Base-by-base conservation (phyloP, 352 stramenopile species). In the Pythium sp. region DNA sequence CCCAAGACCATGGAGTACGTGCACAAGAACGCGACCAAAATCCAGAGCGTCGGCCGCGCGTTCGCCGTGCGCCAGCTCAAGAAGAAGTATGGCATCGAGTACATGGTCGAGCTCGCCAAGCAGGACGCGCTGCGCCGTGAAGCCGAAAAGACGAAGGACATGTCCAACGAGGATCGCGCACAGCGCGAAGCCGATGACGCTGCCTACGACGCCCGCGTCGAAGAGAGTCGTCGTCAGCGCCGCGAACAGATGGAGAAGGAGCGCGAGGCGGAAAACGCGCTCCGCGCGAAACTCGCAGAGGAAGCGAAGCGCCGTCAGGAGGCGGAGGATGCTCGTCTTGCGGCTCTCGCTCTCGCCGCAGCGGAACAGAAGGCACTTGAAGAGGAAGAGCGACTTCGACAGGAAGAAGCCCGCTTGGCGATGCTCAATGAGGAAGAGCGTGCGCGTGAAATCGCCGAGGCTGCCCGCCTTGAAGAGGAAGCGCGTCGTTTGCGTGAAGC, bases 1-100 rank as follows among this genome's bases (percentile, higher is more conserved):
- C 87, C 87, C 55, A 95, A 95, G 76, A 95, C 87, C 20, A 95
- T 95, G 87, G 83, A 91, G 64, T 94, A 92, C 67, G 87, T 95
- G 43, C 87, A 95, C 77, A 91, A 88, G 80, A 95, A 95, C 71
- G 87, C 86, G 15, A 92, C 86, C 60, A 94, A 94, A 75, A 91
- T 95, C 58, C 87, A 95, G 74, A 89, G 74, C 47, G 58, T 95
- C 24, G 87, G 84, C 0, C 87, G 87, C 55, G 83, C 87, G 24
- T 95, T 85, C 68, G 87, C 87, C 51, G 84, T 95, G 56, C 84
- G 87, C 30, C 80, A 82, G 65, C 75, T 95, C 32, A 81, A 82
- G 20, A 79, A 86, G 60, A 87, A 87, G 65, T 82, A 95, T 66
- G 87, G 87, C 53, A 84, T 84, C 22, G 86, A 93, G 75, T 95